phyloP scores from a whole-genome alignment of 805 yeast species.

The Schizosaccharomyces japonicus region DNA sequence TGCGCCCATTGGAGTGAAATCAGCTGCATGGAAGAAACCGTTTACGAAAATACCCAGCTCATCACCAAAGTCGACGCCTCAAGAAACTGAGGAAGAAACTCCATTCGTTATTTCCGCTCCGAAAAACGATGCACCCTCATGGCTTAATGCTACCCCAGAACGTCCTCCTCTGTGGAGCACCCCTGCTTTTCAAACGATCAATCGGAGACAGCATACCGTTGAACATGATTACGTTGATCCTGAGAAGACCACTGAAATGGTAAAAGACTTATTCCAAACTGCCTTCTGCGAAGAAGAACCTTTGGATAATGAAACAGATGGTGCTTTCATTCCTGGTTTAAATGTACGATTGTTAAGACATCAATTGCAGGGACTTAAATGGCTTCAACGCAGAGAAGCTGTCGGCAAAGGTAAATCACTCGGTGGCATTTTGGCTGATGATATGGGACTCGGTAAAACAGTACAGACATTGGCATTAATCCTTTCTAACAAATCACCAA shows the following conservation, averaged over 20 bases:
- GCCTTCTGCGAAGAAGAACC: no score
- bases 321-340: background rate
- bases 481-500: slow-evolving; percentile 15
- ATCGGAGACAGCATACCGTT: background rate
- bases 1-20: slow-evolving; percentile 1
- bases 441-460: slow-evolving; percentile 73
- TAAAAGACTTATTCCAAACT: background rate
- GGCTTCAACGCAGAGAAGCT: background rate
- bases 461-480: slow-evolving; percentile 52
- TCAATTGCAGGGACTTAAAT: slow-evolving; percentile 1
- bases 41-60: background rate
- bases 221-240: background rate
- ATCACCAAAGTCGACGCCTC: background rate
- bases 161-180: background rate
- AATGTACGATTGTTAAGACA: background rate
- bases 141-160: background rate
- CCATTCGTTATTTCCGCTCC: background rate
- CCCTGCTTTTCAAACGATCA: background rate
- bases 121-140: background rate
- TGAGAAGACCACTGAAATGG: background rate
- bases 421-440: slow-evolving; percentile 5
- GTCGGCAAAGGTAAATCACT: background rate
- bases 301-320: background rate
- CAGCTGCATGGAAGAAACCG: background rate
- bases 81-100: background rate